Evolutionary conservation across 2,329 filamentous ascomycete species (phyloP).

Genomic region (Podosphaera aphanis): DNA sequence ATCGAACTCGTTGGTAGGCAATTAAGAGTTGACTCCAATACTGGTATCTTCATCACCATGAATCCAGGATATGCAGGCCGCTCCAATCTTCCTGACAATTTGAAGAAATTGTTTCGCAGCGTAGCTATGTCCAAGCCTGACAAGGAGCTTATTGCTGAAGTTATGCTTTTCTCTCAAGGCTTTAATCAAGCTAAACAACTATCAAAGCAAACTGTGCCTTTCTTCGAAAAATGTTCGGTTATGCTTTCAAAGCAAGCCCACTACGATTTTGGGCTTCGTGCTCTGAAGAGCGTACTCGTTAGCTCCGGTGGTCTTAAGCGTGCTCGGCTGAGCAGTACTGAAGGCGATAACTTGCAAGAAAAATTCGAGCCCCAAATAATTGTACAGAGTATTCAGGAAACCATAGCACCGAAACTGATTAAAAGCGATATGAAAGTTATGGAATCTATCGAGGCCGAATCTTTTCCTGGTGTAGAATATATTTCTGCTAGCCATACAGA

Average conservation of each 20-base stretch:
- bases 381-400: constrained; percentile 93
- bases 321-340: constrained; percentile 39
- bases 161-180: constrained; percentile 98
- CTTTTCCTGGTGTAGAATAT: constrained; percentile 85
- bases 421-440: constrained; percentile 77
- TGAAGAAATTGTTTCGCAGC: constrained; percentile 98
- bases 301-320: constrained; percentile 94
- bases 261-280: constrained; percentile 95
- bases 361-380: constrained; percentile 89
- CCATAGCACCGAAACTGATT: constrained; percentile 92
- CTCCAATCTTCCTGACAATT: constrained; percentile 91
- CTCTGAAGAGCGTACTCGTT: constrained; percentile 91
- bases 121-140: constrained; percentile 99
- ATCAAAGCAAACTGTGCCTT: constrained; percentile 88
- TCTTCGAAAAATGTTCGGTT: constrained; percentile 76
- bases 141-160: constrained; percentile 97
- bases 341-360: constrained; percentile 38
- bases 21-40: constrained; percentile 71
- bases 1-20: constrained; percentile 89
- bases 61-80: constrained; percentile 96
- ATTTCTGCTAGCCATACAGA: constrained; percentile 66
- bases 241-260: constrained; percentile 87
- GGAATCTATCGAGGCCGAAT: constrained; percentile 56
- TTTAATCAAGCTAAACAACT: constrained; percentile 90
- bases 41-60: constrained; percentile 99